Evolutionary conservation across 495 filamentous ascomycete genomes (phyloP), one percentile per base, ranked within the genome.

Genomic region (Rostrohypoxylon terebratum): DNA sequence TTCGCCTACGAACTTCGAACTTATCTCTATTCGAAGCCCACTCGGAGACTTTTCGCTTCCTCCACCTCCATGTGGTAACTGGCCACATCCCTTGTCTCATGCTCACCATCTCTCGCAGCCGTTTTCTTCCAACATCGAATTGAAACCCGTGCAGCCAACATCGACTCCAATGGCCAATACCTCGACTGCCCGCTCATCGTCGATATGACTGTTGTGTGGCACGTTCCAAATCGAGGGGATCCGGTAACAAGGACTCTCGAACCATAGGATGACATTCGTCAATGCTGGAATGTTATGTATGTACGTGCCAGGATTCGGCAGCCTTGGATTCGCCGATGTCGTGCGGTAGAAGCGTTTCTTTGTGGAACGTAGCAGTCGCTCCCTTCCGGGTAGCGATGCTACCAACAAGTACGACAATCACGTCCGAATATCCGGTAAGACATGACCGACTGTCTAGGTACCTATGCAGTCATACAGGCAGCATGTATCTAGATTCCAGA

Each of bases 61-160:
- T 54, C 23, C 50, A 33, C 14, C 50, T 33, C 50, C 23, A 54
- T 33, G 50, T 31, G 50, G 50, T 54, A 33, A 54, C 23, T 25
- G 21, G 5, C 11, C 23, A 33, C 23, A 11, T 50, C 47, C 47
- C 18, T 20, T 45, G 42, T 50, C 47, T 23, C 20, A 50, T 50
- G 47, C 47, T 50, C 47, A 20, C 50, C 23, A 54, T 54, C 25
- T 33, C 50, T 16, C 33, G 25, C 25, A 16, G 23, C 50, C 11
- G 50, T 25, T 28, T 53, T 21, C 8, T 54, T 23, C 25, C 16
- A 33, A 54, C 50, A 33, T 54, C 21, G 4, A 54, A 54, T 1
- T 33, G 28, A 28, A 28, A 28, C 6, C 28, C 13, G 16, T 54
- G 50, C 50, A 54, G 14, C 50, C 13, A 33, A 33, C 50, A n/a